phyloP scores from a whole-genome alignment of 257 asterid species.

The Phtheirospermum japonicum region DNA sequence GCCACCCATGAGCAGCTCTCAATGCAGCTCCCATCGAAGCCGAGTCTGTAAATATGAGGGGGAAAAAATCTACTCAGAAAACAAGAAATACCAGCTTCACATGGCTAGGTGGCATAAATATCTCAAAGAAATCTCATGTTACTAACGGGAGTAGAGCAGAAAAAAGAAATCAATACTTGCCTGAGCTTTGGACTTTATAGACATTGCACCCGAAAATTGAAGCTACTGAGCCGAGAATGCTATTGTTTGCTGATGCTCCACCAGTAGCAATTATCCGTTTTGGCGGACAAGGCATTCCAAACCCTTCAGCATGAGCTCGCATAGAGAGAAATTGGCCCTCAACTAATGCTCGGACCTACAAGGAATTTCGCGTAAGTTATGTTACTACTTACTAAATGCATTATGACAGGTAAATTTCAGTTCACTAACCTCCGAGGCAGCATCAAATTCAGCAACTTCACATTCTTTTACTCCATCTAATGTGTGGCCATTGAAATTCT shows the following conservation, averaged over 20 bases:
- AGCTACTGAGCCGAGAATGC: conserved; percentile 57
- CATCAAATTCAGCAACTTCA: conserved; percentile 66
- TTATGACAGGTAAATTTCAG: background rate
- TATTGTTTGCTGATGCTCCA: conserved; percentile 79
- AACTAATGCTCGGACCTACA: conserved; percentile 77
- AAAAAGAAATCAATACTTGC: conserved; percentile 33
- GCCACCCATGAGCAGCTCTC: conserved; percentile 95
- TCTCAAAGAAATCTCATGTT: background rate
- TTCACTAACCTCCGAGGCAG: conserved; percentile 68
- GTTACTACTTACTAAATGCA: background rate
- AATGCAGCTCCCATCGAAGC: conserved; percentile 92
- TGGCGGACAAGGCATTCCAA: conserved; percentile 94
- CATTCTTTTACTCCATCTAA: conserved; percentile 54
- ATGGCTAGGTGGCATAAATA: no score
- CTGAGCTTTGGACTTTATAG: conserved; percentile 71
- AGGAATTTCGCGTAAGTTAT: background rate
- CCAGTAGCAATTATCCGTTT: conserved; percentile 93
- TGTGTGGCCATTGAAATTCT: conserved; percentile 54
- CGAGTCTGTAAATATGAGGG: conserved; percentile 45
- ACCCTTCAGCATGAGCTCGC: conserved; percentile 88
- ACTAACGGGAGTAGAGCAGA: background rate
- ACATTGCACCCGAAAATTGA: conserved; percentile 81
- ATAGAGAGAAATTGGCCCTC: conserved; percentile 92
- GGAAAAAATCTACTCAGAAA: background rate
- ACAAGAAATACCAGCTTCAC: background rate